Evolutionary conservation across 441 rosid genomes (phyloP).

Genomic region (Dalechampia spathulata): DNA sequence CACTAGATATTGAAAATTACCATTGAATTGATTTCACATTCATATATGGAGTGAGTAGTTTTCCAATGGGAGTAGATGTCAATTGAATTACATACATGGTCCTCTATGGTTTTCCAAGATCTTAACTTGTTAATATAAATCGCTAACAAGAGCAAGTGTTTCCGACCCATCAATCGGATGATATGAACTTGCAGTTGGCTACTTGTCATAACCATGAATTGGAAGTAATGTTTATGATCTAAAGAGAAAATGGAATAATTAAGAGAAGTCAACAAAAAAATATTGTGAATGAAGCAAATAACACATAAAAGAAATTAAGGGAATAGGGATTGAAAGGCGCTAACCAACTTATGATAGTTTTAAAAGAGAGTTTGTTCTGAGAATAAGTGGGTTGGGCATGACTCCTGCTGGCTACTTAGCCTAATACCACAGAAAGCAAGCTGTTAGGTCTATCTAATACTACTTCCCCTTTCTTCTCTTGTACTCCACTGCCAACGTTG

Average conservation of each 20-base stretch:
- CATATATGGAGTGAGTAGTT: not conserved
- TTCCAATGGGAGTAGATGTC: slow-evolving; percentile 9
- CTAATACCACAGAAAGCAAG: not conserved
- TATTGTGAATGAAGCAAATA: not conserved
- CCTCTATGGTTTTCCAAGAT: too few species aligned
- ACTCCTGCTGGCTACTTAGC: too few species aligned
- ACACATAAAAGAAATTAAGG: not conserved
- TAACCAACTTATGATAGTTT: slow-evolving; percentile 18
- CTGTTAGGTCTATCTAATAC: slow-evolving; percentile 31
- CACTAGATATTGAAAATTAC: not conserved
- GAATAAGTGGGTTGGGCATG: slow-evolving; percentile 16
- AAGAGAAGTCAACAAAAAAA: slow-evolving; percentile 1
- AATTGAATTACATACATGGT: not conserved
- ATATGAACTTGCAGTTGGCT: not conserved
- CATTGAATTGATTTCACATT: not conserved
- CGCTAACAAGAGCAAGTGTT: too few species aligned
- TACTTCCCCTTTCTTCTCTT: slow-evolving; percentile 14
- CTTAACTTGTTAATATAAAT: too few species aligned
- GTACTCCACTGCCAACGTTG: slow-evolving; percentile 9
- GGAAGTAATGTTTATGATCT: not conserved
- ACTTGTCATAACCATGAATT: not conserved
- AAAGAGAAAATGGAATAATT: not conserved
- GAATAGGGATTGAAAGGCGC: not conserved
- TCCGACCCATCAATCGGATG: slow-evolving; percentile 6
- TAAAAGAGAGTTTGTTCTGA: not conserved